A percentile compares a stretch with the other conserved stretches of the same genome.
phyloP scores from a whole-genome alignment of 2,329 filamentous ascomycete species.

The Aspergillus ruber region DNA sequence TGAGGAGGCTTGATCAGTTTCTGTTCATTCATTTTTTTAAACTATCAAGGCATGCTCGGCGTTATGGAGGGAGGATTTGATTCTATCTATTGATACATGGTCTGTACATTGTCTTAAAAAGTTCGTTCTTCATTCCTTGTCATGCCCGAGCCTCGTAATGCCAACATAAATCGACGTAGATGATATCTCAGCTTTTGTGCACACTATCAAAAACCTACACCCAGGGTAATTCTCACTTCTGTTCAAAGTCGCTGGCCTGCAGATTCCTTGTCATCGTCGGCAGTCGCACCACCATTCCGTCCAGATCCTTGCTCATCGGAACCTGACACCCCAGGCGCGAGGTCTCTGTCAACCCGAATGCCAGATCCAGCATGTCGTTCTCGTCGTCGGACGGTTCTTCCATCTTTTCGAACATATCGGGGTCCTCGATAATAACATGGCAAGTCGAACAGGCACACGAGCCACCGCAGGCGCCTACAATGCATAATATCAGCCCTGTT shows the following conservation, averaged over 20 bases:
- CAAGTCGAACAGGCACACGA: slow-evolving; percentile 91
- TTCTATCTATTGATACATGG: slow-evolving; percentile 6
- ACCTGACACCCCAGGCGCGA: slow-evolving; percentile 83
- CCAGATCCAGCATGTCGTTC: slow-evolving; percentile 86
- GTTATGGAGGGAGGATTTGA: slow-evolving; percentile 18
- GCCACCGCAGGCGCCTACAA: slow-evolving; percentile 77
- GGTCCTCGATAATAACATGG: slow-evolving; percentile 75
- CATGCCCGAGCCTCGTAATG: slow-evolving; percentile 6
- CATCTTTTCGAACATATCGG: slow-evolving; percentile 70
- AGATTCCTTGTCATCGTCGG: slow-evolving; percentile 93
- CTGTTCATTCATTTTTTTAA: neutral
- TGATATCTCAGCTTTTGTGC: no score
- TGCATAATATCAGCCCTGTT: neutral
- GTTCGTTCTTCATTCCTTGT: slow-evolving; percentile 22
- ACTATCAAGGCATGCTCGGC: slow-evolving; percentile 27
- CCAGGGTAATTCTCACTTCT: slow-evolving; percentile 27
- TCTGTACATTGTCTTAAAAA: slow-evolving; percentile 11
- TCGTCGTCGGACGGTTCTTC: slow-evolving; percentile 71
- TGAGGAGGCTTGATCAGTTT: slow-evolving; percentile 33
- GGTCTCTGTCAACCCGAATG: slow-evolving; percentile 84
- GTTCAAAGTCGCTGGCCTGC: slow-evolving; percentile 83
- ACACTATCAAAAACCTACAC: neutral
- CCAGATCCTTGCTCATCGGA: slow-evolving; percentile 80
- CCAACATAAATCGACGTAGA: neutral
- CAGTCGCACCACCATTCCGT: slow-evolving; percentile 77